Percentiles rank a stretch among this genome's conserved stretches.
These are phyloP conservation scores for Rhodotorula sp. DNA, from an alignment of 1,284 basidiomycete species.

Conservation along the genomic window DNA sequence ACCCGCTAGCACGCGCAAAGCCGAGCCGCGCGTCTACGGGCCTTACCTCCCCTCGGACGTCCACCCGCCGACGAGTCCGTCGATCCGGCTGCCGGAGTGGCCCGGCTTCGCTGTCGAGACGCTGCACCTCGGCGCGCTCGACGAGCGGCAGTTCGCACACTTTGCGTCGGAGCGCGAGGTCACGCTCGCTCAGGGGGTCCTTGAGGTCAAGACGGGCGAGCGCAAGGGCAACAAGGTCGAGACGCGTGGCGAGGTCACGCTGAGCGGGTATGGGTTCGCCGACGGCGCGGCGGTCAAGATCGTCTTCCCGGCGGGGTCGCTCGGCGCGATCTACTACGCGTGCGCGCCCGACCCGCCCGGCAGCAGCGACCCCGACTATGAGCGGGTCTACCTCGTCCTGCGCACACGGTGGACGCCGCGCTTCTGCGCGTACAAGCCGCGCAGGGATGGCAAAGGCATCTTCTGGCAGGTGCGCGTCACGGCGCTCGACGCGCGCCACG, in stretches of 20 bases:
- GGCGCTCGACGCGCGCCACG: constrained; percentile 11
- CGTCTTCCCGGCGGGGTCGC: constrained; percentile 1
- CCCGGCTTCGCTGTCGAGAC: constrained; percentile 3
- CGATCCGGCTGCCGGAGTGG: constrained; percentile 5
- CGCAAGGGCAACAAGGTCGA: neutral
- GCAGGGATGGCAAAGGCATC: neutral
- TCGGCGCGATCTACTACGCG: constrained; percentile 6
- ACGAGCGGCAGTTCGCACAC: constrained; percentile 14
- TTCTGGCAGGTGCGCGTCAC: neutral
- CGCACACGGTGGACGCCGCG: constrained; percentile 9
- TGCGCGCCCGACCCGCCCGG: neutral
- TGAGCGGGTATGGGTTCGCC: constrained; percentile 18
- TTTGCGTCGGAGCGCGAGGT: constrained; percentile 10
- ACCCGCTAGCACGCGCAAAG: neutral
- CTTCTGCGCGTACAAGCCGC: constrained; percentile 1
- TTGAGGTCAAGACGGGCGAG: neutral
- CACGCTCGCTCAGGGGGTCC: neutral
- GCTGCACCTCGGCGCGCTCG: constrained; percentile 17
- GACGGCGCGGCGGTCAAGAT: constrained; percentile 2
- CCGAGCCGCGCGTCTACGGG: neutral
- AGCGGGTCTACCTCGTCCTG: constrained; percentile 8
- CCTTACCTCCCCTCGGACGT: neutral
- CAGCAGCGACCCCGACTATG: neutral
- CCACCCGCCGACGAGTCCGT: neutral
- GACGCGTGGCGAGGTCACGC: neutral